Conservation (phyloP, 140 eudicot species). For the Flaveria floridana region DNA sequence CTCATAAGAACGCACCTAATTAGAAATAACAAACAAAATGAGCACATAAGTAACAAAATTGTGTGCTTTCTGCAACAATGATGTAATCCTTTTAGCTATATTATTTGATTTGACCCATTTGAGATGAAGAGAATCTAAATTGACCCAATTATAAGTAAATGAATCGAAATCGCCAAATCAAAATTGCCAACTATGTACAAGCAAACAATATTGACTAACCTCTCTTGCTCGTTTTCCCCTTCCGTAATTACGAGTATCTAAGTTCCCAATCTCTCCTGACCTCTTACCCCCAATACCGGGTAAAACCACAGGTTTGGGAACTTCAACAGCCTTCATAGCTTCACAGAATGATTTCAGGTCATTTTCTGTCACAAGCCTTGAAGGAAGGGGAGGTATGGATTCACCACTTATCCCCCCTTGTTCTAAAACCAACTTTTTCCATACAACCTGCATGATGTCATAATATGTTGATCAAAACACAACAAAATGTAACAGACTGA, state of each 20-base stretch:
- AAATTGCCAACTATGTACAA: background rate
- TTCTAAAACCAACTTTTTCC: conserved; percentile 57
- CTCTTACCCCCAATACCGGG: conserved; percentile 67
- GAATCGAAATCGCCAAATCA: conserved; percentile 1
- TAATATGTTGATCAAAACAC: conserved; percentile 12
- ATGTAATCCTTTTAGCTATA: background rate
- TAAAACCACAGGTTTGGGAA: conserved; percentile 39
- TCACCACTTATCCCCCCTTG: conserved; percentile 51
- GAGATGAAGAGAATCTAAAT: background rate
- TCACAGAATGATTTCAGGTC: conserved; percentile 78
- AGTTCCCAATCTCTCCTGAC: conserved; percentile 75
- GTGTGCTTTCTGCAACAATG: background rate
- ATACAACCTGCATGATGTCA: conserved; percentile 50
- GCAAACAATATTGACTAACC: conserved; percentile 49
- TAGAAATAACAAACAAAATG: background rate
- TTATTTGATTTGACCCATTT: background rate
- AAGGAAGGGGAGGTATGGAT: conserved; percentile 55
- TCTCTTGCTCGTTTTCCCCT: conserved; percentile 99
- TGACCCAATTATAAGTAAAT: conserved; percentile 2
- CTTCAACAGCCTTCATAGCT: conserved; percentile 80
- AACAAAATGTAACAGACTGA: background rate
- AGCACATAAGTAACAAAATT: conserved; percentile 1
- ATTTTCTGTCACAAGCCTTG: conserved; percentile 79
- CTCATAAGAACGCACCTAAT: conserved; percentile 95
- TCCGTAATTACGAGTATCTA: conserved; percentile 87